These are phyloP conservation scores for Aphelidium insulamus DNA, from an alignment of 371 early-diverging fungal species.

Conservation along the genomic window DNA sequence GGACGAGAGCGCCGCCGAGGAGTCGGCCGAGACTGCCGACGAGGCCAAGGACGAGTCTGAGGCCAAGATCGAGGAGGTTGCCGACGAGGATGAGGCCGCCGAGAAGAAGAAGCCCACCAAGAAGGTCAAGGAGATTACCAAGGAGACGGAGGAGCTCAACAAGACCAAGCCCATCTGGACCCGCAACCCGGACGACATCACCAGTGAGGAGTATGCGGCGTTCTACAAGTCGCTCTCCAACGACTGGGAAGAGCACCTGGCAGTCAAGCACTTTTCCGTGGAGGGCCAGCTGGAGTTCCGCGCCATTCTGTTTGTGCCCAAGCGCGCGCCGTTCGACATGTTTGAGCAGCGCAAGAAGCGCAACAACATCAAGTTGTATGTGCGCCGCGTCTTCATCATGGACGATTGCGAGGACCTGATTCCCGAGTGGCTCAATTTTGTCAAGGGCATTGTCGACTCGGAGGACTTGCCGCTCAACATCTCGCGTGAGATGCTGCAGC, in stretches of 20 bases:
- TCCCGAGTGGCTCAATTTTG: slow-evolving; percentile 71
- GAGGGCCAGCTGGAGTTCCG: slow-evolving; percentile 88
- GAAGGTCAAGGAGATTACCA: slow-evolving; percentile 49
- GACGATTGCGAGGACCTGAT: slow-evolving; percentile 86
- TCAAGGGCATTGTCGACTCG: slow-evolving; percentile 81
- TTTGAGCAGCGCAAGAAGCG: slow-evolving; percentile 74
- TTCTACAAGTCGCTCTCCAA: slow-evolving; percentile 88
- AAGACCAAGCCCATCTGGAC: slow-evolving; percentile 90
- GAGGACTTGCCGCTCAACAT: slow-evolving; percentile 93
- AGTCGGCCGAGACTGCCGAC: slow-evolving; percentile 16
- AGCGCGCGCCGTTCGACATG: slow-evolving; percentile 72
- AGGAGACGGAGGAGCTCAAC: slow-evolving; percentile 66
- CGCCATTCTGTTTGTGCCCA: slow-evolving; percentile 72
- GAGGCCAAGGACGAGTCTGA: slow-evolving; percentile 31
- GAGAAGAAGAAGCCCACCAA: slow-evolving; percentile 46
- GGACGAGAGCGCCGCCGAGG: slow-evolving; percentile 46
- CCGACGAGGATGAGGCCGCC: slow-evolving; percentile 35
- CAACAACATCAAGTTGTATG: slow-evolving; percentile 88
- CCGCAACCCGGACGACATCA: slow-evolving; percentile 71
- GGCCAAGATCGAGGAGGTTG: slow-evolving; percentile 37
- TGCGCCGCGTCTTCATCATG: slow-evolving; percentile 91
- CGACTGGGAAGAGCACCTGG: slow-evolving; percentile 87
- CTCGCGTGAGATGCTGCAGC: slow-evolving; percentile 88
- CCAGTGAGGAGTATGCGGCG: slow-evolving; percentile 63
- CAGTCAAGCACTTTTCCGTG: slow-evolving; percentile 78